phyloP scores from a whole-genome alignment of 2,329 filamentous ascomycete genomes.

The Annulohypoxylon truncatum region DNA sequence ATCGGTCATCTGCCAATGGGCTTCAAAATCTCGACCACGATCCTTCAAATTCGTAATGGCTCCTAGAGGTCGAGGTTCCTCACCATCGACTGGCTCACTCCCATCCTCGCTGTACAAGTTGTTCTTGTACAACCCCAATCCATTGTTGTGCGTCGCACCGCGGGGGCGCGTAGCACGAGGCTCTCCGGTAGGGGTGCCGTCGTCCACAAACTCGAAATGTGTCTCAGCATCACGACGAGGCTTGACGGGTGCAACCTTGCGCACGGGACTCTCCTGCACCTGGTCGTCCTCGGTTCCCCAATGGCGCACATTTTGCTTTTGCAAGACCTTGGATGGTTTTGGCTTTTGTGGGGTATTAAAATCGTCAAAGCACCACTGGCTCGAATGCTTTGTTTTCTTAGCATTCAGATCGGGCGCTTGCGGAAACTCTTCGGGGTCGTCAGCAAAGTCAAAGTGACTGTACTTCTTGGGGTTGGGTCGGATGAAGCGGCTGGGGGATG shows the following conservation, averaged over 20 bases:
- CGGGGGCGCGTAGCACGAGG: conserved; percentile 61
- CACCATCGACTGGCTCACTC: conserved; percentile 50
- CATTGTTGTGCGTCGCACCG: conserved; percentile 72
- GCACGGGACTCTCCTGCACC: conserved; percentile 67
- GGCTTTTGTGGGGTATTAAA: conserved; percentile 84
- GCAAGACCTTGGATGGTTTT: conserved; percentile 67
- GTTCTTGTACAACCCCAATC: conserved; percentile 80
- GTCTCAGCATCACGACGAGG: conserved; percentile 82
- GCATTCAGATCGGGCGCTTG: conserved; percentile 56
- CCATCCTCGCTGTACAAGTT: conserved; percentile 74
- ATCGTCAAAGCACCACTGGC: conserved; percentile 90
- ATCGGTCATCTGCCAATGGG: conserved; percentile 82
- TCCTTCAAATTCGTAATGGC: conserved; percentile 79
- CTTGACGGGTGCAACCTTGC: conserved; percentile 69
- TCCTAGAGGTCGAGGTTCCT: conserved; percentile 62
- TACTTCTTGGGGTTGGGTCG: conserved; percentile 83
- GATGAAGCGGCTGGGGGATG: conserved; percentile 59
- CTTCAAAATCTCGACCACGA: conserved; percentile 79
- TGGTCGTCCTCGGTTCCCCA: conserved; percentile 80
- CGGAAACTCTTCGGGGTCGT: conserved; percentile 59
- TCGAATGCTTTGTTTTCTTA: conserved; percentile 72
- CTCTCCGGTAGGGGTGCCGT: conserved; percentile 69
- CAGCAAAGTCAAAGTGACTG: conserved; percentile 84
- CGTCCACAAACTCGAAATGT: conserved; percentile 87
- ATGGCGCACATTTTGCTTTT: conserved; percentile 78